Base-by-base conservation (phyloP, 352 stramenopile genomes). In the Phytophthora rubi region DNA sequence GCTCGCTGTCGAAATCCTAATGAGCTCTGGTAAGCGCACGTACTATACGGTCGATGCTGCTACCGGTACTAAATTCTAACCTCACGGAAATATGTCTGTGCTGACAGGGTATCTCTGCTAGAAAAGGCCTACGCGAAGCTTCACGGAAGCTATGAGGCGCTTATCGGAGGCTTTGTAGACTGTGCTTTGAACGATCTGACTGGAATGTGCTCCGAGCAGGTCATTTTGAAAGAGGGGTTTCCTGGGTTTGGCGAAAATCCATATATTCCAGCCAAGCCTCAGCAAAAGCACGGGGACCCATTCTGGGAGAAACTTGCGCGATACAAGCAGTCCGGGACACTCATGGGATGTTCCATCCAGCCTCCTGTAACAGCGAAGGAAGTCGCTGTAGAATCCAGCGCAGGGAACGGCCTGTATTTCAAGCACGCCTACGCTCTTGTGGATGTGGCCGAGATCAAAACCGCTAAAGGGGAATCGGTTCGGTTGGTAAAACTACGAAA, bases 121-220 rank as follows among this genome's bases (percentile, higher is more conserved):
- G 92, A 98, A 65, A 98, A 98, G 56, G 94, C 93, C 2, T 98
- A 98, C 59, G 94, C 94, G 5, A 98, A 98, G 68, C 77, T 98
- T 2, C 85, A 98, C 57, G 90, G 90, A 15, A 94, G 80, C 58
- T 98, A 98, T 55, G 91, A 97, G 56, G 65, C 83, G 0, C 70
- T 97, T 7, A 97, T 97, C 53, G 92, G 94, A 32, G 94, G 94
- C 13, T 97, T 96, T 45, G 80, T 97, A 7, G 91, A 97, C 60
- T 90, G 94, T 3, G 94, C 85, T 3, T 62, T 98, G 9, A 92
- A 94, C 37, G 94, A 98, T 57, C 65, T 98, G 9, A 98, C 94
- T 21, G 93, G 93, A 0, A 90, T 97, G 81, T 94, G 85, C 63
- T 90, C 90, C 3, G 86, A 96, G 62, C 88, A 98, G 71, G 75